These are phyloP conservation scores for Phytophthora rubi DNA, from an alignment of 352 stramenopile species.

Conservation along the genomic window DNA sequence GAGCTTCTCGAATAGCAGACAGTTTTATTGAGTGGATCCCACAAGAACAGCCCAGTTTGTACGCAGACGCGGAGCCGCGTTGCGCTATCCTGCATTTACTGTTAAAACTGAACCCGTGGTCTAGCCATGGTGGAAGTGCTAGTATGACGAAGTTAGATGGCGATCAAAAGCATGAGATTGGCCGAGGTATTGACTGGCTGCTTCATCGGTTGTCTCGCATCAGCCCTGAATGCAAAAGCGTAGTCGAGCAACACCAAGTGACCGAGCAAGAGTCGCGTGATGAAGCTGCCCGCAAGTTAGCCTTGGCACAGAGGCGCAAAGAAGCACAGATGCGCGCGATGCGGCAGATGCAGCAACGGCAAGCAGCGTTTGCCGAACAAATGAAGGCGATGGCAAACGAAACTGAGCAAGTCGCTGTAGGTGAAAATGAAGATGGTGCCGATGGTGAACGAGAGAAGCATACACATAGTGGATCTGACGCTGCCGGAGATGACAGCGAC, in stretches of 20 bases:
- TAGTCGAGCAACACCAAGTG: constrained; percentile 66
- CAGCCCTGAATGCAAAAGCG: constrained; percentile 44
- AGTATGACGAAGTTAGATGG: constrained; percentile 73
- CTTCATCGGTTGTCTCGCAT: constrained; percentile 69
- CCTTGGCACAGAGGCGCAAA: constrained; percentile 63
- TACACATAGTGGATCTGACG: constrained; percentile 34
- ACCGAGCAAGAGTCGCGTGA: constrained; percentile 68
- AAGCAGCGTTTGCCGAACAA: constrained; percentile 81
- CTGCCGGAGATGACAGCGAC: constrained; percentile 33
- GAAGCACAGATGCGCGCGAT: constrained; percentile 83
- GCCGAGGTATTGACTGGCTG: constrained; percentile 79
- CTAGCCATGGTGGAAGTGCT: constrained; percentile 51
- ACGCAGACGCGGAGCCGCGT: constrained; percentile 38
- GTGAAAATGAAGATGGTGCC: constrained; percentile 46
- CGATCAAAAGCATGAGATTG: constrained; percentile 87
- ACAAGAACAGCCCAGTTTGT: constrained; percentile 47
- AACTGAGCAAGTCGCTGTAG: constrained; percentile 44
- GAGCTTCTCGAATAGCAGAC: constrained; percentile 51
- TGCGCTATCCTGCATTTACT: constrained; percentile 60
- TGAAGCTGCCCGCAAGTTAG: constrained; percentile 71
- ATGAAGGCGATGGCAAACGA: constrained; percentile 70
- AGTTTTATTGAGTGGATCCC: constrained; percentile 70
- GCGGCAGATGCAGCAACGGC: constrained; percentile 79
- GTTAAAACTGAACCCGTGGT: constrained; percentile 81
- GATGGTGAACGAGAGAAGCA: constrained; percentile 36